These are phyloP conservation scores for Cyberlindnera maritima DNA, from an alignment of 805 yeast species.

Conservation along the genomic window DNA sequence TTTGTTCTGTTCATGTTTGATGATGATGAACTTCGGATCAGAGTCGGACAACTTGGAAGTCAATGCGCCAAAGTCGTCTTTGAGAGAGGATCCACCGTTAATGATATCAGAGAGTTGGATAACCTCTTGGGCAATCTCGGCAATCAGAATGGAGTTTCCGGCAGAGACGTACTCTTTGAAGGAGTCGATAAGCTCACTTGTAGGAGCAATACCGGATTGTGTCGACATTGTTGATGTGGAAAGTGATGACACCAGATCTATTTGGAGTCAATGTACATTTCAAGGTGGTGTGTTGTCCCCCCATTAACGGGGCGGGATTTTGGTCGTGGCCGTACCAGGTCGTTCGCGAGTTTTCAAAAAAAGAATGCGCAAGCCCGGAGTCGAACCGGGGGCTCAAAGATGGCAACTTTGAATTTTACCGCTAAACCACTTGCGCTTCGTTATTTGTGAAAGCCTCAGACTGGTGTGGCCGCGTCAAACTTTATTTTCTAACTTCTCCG, in stretches of 20 bases:
- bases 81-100: constrained; percentile 32
- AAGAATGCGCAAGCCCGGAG: constrained; percentile 54
- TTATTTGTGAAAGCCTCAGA: not conserved
- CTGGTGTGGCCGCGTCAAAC: too few species aligned
- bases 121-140: constrained; percentile 35
- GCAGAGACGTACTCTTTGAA: constrained; percentile 42
- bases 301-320: not conserved
- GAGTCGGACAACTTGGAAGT: constrained; percentile 31
- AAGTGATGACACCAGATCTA: too few species aligned
- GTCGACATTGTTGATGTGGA: constrained; percentile 43
- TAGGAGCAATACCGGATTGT: constrained; percentile 58
- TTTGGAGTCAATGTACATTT: too few species aligned
- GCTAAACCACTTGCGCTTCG: constrained; percentile 55
- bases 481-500: too few species aligned
- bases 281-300: too few species aligned
- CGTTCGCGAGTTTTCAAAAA: not conserved
- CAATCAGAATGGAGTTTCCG: constrained; percentile 35
- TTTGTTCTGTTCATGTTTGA: constrained; percentile 33
- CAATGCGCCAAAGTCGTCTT: constrained; percentile 32
- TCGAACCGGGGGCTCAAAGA: constrained; percentile 60
- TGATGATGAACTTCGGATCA: constrained; percentile 50
- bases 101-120: constrained; percentile 35
- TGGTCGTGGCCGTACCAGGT: not conserved
- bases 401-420: constrained; percentile 57
- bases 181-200: constrained; percentile 41